These are phyloP conservation scores for Recurvomyces mirabilis DNA, from an alignment of 495 filamentous ascomycete species.

Conservation along the genomic window DNA sequence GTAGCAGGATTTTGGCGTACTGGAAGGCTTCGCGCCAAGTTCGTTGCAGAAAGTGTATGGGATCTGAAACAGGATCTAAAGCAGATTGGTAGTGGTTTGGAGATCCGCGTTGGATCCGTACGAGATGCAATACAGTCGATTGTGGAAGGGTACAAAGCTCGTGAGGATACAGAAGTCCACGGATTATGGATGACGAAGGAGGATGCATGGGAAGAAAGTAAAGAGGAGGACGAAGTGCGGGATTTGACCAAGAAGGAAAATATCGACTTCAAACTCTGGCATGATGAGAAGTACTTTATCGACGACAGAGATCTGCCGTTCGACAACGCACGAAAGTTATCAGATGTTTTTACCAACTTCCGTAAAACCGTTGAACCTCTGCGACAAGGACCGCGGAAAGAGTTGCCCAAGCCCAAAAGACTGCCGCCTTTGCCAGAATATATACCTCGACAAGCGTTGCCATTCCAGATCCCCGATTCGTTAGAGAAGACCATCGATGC, in stretches of 20 bases:
- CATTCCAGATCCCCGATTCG: conserved; percentile 48
- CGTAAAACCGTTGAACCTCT: conserved; percentile 56
- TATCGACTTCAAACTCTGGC: conserved; percentile 47
- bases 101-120: conserved; percentile 49
- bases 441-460: conserved; percentile 44
- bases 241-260: conserved; percentile 36
- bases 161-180: conserved; percentile 36
- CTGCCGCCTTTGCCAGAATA: conserved; percentile 43
- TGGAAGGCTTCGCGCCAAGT: conserved; percentile 55
- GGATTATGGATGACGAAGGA: conserved; percentile 59
- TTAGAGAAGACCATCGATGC: conserved; percentile 38
- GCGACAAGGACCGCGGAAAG: conserved; percentile 42
- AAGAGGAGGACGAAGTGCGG: conserved; percentile 44
- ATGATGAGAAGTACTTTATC: conserved; percentile 63
- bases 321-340: conserved; percentile 39
- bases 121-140: conserved; percentile 43
- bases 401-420: conserved; percentile 35
- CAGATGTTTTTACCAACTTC: conserved; percentile 58
- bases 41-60: conserved; percentile 56
- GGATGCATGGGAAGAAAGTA: conserved; percentile 52
- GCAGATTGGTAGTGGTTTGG: conserved; percentile 45
- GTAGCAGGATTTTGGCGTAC: conserved; percentile 54
- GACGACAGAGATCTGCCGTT: conserved; percentile 52
- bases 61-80: conserved; percentile 49
- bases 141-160: conserved; percentile 35